Conservation (phyloP, 768 basidiomycete species). For the Megacollybia marginata region DNA sequence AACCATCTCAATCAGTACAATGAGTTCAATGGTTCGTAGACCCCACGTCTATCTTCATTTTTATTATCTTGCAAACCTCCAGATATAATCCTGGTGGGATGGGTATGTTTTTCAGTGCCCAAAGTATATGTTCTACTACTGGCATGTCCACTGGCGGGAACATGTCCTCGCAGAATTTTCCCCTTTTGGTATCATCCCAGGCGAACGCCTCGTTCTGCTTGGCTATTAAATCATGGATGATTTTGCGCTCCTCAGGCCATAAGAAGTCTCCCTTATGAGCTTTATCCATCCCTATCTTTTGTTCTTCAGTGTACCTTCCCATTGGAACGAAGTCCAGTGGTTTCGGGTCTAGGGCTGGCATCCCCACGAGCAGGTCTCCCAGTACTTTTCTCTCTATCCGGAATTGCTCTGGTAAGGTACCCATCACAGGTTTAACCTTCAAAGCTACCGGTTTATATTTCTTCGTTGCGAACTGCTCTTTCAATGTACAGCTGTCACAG, state of each 20-base stretch:
- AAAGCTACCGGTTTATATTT: constrained; percentile 16
- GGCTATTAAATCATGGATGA: not conserved
- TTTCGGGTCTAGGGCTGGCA: constrained; percentile 3
- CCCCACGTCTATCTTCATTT: no score
- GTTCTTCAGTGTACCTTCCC: not conserved
- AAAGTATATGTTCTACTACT: not conserved
- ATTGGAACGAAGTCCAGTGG: constrained; percentile 4
- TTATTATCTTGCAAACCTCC: no score
- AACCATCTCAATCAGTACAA: no score
- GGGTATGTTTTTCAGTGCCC: not conserved
- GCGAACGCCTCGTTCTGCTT: not conserved
- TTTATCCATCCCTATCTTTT: not conserved
- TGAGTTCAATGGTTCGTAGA: no score
- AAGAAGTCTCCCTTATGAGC: not conserved
- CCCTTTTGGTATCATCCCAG: not conserved
- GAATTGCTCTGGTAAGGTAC: constrained; percentile 11
- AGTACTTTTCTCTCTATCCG: constrained; percentile 8
- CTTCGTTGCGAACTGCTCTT: constrained; percentile 1
- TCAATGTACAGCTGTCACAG: not conserved
- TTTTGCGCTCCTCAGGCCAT: not conserved
- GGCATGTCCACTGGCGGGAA: not conserved
- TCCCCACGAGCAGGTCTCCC: constrained; percentile 4
- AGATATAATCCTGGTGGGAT: no score
- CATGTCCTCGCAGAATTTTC: not conserved
- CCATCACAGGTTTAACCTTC: constrained; percentile 9